Evolutionary conservation across 768 basidiomycete species (phyloP).

Genomic region (Agrocybe chaxingu): DNA sequence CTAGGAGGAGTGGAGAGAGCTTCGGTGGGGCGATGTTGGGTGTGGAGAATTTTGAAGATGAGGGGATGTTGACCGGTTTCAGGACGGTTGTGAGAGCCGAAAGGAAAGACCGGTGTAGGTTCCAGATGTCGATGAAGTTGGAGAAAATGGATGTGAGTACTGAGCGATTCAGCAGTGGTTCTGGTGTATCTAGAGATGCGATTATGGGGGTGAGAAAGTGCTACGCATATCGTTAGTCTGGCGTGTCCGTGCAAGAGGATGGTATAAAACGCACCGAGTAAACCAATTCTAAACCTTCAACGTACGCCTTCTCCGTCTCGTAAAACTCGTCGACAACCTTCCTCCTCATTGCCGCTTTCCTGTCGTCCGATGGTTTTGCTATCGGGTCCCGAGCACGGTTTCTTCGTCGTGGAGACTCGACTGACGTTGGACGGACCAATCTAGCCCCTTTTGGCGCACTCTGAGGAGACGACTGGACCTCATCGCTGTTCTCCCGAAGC

Average conservation of each 20-base stretch:
- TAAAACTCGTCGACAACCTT: conserved; percentile 80
- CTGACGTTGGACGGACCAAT: conserved; percentile 27
- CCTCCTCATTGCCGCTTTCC: conserved; percentile 51
- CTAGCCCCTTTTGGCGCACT: conserved; percentile 5
- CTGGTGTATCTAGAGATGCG: conserved; percentile 62
- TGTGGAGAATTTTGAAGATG: conserved; percentile 4
- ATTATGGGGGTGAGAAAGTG: conserved; percentile 83
- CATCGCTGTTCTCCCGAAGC: conserved; percentile 48
- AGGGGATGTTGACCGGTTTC: conserved; percentile 16
- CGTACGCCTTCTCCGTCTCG: conserved; percentile 77
- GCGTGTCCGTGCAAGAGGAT: neutral
- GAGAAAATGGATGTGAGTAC: conserved; percentile 76
- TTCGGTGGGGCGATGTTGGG: conserved; percentile 21
- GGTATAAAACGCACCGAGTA: conserved; percentile 56
- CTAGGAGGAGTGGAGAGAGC: conserved; percentile 49
- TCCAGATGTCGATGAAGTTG: conserved; percentile 92
- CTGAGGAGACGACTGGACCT: conserved; percentile 12
- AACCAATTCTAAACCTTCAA: conserved; percentile 79
- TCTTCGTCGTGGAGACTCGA: conserved; percentile 37
- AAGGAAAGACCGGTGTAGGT: conserved; percentile 75
- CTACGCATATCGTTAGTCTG: conserved; percentile 31
- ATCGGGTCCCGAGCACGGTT: conserved; percentile 33
- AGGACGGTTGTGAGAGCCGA: conserved; percentile 50
- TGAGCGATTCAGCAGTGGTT: conserved; percentile 65
- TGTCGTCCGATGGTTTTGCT: conserved; percentile 42